Conservation (phyloP, 768 basidiomycete species). For the Polyporus arcularius region DNA sequence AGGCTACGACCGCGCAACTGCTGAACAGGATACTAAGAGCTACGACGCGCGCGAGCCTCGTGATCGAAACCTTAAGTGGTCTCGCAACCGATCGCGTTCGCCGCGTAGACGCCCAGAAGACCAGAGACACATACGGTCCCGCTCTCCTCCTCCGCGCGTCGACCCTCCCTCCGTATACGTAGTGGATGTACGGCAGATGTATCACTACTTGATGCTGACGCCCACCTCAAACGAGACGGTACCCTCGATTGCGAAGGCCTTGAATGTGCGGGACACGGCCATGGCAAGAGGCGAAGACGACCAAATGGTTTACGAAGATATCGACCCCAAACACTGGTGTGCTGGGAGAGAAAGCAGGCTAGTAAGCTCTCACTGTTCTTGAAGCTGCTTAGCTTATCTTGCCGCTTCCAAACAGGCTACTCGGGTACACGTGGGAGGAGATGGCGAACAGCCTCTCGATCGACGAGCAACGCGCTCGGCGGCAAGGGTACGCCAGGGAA, state of each 20-base stretch:
- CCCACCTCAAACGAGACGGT: conserved; percentile 4
- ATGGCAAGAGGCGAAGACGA: conserved; percentile 6
- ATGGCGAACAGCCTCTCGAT: conserved; percentile 24
- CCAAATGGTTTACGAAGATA: conserved; percentile 3
- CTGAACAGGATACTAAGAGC: too few relatives aligned
- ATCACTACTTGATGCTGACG: conserved; percentile 14
- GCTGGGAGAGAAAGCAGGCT: conserved; percentile 31
- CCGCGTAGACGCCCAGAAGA: neutral
- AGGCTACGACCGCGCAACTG: neutral
- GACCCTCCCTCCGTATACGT: conserved; percentile 17
- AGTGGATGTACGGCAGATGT: conserved; percentile 25
- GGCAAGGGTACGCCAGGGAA: conserved; percentile 11
- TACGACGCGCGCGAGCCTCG: neutral
- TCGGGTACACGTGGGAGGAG: conserved; percentile 25
- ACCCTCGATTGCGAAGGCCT: conserved; percentile 7
- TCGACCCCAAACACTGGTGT: conserved; percentile 20
- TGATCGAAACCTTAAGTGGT: neutral
- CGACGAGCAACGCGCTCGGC: conserved; percentile 24
- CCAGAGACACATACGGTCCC: neutral
- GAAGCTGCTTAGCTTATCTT: too few relatives aligned
- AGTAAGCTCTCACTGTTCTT: neutral
- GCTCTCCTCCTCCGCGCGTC: conserved; percentile 1
- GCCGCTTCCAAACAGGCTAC: conserved; percentile 11
- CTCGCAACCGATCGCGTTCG: conserved; percentile 7
- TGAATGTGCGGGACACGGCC: conserved; percentile 14